Percentiles rank a stretch among this genome's conserved stretches.
Conservation (phyloP, 2,329 filamentous ascomycete genomes). For the Fusarium annulatum region DNA sequence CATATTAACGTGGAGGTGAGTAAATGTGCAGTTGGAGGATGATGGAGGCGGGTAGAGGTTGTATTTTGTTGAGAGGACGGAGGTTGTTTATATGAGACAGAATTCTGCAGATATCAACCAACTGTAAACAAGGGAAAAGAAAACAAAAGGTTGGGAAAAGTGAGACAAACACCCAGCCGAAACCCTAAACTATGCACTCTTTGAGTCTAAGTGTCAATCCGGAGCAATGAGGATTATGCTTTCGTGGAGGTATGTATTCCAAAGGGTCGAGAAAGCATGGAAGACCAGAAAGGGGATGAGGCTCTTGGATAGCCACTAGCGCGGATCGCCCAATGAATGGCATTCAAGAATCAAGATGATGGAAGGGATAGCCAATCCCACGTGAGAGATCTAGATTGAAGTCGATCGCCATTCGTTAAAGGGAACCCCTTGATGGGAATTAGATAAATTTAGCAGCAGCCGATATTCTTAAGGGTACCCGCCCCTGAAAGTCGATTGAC, state of each 20-base stretch:
- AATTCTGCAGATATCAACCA: background rate
- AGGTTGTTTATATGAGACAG: background rate
- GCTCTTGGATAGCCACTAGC: slow-evolving; percentile 26
- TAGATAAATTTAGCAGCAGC: slow-evolving; percentile 11
- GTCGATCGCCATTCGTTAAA: slow-evolving; percentile 23
- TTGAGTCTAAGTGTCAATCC: background rate
- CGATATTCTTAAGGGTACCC: slow-evolving; percentile 1
- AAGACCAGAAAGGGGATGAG: slow-evolving; percentile 9
- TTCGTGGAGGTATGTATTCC: slow-evolving; percentile 26
- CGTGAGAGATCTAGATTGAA: slow-evolving; percentile 28
- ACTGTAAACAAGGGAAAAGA: background rate
- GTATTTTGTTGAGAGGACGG: background rate
- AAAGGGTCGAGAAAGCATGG: slow-evolving; percentile 2
- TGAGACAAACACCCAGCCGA: slow-evolving; percentile 2
- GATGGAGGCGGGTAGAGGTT: background rate
- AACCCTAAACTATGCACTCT: slow-evolving; percentile 4
- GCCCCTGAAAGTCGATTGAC: slow-evolving; percentile 30
- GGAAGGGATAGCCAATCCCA: slow-evolving; percentile 21
- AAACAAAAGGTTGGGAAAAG: background rate
- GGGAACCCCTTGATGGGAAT: background rate
- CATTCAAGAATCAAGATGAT: slow-evolving; percentile 2
- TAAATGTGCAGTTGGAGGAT: background rate
- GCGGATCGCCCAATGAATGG: slow-evolving; percentile 17
- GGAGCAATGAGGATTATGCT: slow-evolving; percentile 14
- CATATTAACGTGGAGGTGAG: slow-evolving; percentile 44